Percentiles rank a stretch among this genome's conserved stretches.
phyloP scores from a whole-genome alignment of 805 yeast genomes.

The Diddensiella santjacobensis region DNA sequence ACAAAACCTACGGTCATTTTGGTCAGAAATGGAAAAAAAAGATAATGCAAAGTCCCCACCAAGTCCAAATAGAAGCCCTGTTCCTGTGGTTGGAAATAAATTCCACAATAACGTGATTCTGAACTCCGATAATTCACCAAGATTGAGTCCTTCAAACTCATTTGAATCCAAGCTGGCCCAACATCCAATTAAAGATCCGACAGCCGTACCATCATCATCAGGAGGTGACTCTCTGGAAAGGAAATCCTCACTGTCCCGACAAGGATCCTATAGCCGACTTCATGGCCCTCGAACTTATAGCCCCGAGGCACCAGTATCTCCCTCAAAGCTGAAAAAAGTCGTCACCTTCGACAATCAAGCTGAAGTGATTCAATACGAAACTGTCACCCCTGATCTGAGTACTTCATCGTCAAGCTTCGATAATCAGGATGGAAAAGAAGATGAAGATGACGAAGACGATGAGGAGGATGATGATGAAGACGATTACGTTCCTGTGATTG shows the following conservation, averaged over 20 bases:
- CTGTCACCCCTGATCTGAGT: conserved; percentile 24
- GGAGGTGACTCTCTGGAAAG: conserved; percentile 5
- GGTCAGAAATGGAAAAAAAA: conserved; percentile 24
- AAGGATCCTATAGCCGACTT: conserved; percentile 16
- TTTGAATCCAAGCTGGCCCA: conserved; percentile 1
- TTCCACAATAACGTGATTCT: neutral
- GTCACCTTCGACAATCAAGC: conserved; percentile 25
- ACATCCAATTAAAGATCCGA: neutral
- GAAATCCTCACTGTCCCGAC: conserved; percentile 20
- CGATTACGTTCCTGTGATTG: conserved; percentile 22
- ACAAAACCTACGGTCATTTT: conserved; percentile 21
- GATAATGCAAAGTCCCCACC: conserved; percentile 13
- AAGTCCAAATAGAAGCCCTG: conserved; percentile 11
- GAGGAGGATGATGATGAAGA: conserved; percentile 15
- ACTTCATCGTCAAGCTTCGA: conserved; percentile 10
- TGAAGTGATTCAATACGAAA: conserved; percentile 26
- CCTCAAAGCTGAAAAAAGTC: conserved; percentile 22
- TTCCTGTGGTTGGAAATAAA: neutral
- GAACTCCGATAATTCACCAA: neutral
- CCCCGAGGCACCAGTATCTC: conserved; percentile 5
- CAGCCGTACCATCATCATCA: neutral
- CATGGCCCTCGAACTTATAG: conserved; percentile 20
- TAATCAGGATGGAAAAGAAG: conserved; percentile 12
- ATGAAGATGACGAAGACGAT: conserved; percentile 17
- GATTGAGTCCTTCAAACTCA: neutral